phyloP scores from a whole-genome alignment of 75 land plant species.

The Pseudotsuga menziesii region DNA sequence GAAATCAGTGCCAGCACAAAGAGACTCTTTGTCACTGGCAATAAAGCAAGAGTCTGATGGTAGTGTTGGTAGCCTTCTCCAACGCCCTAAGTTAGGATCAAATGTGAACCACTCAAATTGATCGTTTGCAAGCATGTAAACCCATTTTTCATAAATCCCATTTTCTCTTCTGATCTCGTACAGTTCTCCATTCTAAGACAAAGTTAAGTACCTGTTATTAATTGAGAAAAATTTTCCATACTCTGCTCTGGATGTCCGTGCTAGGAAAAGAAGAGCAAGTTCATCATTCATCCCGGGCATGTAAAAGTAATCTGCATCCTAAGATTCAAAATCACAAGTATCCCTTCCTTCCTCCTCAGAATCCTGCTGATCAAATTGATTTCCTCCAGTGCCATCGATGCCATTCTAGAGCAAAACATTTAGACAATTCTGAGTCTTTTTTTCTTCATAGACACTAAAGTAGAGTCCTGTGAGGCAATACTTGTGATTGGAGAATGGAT shows the following conservation, averaged over 20 bases:
- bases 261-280: constrained; percentile 29
- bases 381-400: neutral
- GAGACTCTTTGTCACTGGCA: constrained; percentile 53
- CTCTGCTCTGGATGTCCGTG: constrained; percentile 31
- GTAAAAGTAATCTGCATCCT: constrained; percentile 48
- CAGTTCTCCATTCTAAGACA: constrained; percentile 37
- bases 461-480: neutral
- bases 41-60: constrained; percentile 51
- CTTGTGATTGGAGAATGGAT: neutral
- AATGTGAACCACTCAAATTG: constrained; percentile 45
- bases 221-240: constrained; percentile 24
- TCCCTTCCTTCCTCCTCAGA: neutral
- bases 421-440: neutral
- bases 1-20: constrained; percentile 65
- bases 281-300: constrained; percentile 30
- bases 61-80: constrained; percentile 39
- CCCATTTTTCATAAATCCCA: constrained; percentile 49
- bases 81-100: constrained; percentile 29
- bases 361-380: neutral
- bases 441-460: neutral
- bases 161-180: constrained; percentile 30
- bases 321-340: constrained; percentile 21
- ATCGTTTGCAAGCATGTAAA: constrained; percentile 49
- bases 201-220: constrained; percentile 20
- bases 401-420: neutral